Evolutionary conservation across 106 monocot genomes (phyloP), one percentile per base, ranked within the genome.

Genomic region (Gastrodia elata): DNA sequence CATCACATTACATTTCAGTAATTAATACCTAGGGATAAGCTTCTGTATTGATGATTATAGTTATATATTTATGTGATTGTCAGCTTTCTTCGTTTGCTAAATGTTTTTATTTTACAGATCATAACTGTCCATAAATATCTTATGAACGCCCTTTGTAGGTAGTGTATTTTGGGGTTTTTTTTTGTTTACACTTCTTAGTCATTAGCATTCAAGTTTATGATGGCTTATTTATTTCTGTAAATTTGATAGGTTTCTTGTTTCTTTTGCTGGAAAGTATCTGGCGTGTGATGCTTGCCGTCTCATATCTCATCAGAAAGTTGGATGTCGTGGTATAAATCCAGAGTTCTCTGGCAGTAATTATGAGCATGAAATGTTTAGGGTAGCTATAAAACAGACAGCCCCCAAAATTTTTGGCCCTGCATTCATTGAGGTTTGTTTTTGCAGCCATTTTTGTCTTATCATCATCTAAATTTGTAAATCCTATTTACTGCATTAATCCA

Each of bases 251-350:
- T 89, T 89, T 76, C 87, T 95, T 80, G 83, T 95, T 38, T 95
- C 94, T 38, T 91, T 95, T 87, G 77, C 83, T 82, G 94, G 94
- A 77, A 83, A 85, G 39, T 95, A 95, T 82, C 68, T 95, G 65
- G 72, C 15, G 8, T 77, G 75, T 68, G 69, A 85, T 75, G 87
- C 76, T 28, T 80, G 73, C 58, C 68, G 43, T 73, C 22, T 64
- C 24, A 27, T 68, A 41, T 46, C 68, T 59, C 57, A 84, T 86
- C 72, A 74, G 38, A 79, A 65, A 56, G 25, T 57, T 39, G 52
- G 37, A 38, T 48, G 40, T 35, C 61, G 16, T 64, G 55, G 77
- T 74, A 59, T 43, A 70, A 77, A 59, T 71, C 42, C 61, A 48
- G 68, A 43, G 25, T 64, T 74, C 18, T 74, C 75, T 52, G 38